Percentiles rank a stretch among this genome's conserved stretches.
Conservation (phyloP, 768 basidiomycete genomes). For the Leucogyrophana mollusca region DNA sequence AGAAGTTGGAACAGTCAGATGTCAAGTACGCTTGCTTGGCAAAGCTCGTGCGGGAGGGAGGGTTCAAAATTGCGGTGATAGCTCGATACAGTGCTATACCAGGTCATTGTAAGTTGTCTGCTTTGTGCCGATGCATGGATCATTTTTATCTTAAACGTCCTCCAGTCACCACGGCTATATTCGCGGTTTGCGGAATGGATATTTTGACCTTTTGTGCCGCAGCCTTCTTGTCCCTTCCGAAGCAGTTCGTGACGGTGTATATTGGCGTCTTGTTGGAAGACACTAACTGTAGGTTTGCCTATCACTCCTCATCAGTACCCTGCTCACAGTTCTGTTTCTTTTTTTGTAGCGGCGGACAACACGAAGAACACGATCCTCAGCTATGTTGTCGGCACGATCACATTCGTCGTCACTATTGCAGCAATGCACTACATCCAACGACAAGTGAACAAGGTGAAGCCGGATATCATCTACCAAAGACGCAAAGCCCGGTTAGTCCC, state of each 20-base stretch:
- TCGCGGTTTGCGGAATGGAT: constrained; percentile 86
- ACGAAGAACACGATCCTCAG: constrained; percentile 63
- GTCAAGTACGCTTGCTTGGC: constrained; percentile 62
- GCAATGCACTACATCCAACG: constrained; percentile 85
- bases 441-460: constrained; percentile 69
- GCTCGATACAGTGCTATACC: constrained; percentile 82
- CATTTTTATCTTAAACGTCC: too few relatives aligned
- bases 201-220: constrained; percentile 77
- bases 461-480: constrained; percentile 62
- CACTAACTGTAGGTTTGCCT: constrained; percentile 30
- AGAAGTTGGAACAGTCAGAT: constrained; percentile 63
- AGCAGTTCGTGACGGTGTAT: constrained; percentile 91
- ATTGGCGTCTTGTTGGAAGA: constrained; percentile 78
- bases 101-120: constrained; percentile 64
- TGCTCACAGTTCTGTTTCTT: not conserved
- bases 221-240: constrained; percentile 80
- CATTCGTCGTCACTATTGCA: constrained; percentile 65
- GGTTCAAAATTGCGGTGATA: constrained; percentile 80
- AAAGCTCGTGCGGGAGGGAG: constrained; percentile 79
- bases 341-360: constrained; percentile 24
- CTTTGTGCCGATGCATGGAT: too few relatives aligned
- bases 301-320: too few relatives aligned
- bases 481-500: constrained; percentile 63
- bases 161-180: constrained; percentile 87
- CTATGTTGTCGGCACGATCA: constrained; percentile 64